Evolutionary conservation across 2,329 filamentous ascomycete genomes (phyloP), one percentile per base, ranked within the genome.

Genomic region (Chalara sp.): DNA sequence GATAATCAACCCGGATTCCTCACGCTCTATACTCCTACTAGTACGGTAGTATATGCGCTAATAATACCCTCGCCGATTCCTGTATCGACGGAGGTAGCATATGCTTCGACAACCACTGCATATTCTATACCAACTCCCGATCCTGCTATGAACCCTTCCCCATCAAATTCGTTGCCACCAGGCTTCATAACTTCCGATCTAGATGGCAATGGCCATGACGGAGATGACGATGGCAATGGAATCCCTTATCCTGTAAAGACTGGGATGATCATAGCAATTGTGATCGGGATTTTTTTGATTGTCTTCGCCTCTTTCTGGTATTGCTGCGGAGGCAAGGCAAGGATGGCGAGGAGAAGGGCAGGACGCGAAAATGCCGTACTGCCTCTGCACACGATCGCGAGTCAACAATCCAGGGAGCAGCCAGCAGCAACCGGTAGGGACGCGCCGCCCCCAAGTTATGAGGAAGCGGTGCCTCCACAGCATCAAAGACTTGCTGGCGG

Each of bases 321-420:
- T 21, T 52, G 50, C 43, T 52, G 50, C 13, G 41, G 50, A 6
- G 32, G 21, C 13, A 33, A 21, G n/a, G n/a, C 35, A 21, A 21
- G 32, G 11, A 30, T 48, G 32, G 43, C 40, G 10, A 48, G 47
- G 35, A 37, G 35, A n/a, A 37, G 2, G 35, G 35, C 35, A 37
- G 35, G 8, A 37, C 35, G 35, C 8, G 8, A 37, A n/a, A 37
- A 37, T 8, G 35, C 35, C n/a, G 35, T 37, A 10, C 8, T 37
- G 35, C 35, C 35, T n/a, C 4, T 37, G n/a, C n/a, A 37, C n/a
- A 37, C 35, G 8, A 37, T 37, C 8, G 8, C 35, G 8, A 10
- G 8, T 37, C 35, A 37, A 37, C 8, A 37, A 37, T 4, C 35
- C 2, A 37, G 35, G 35, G n/a, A 37, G 8, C 8, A 10, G 35